These are phyloP conservation scores for Stevia rebaudiana DNA, from an alignment of 140 eudicot genomes.

Conservation along the genomic window DNA sequence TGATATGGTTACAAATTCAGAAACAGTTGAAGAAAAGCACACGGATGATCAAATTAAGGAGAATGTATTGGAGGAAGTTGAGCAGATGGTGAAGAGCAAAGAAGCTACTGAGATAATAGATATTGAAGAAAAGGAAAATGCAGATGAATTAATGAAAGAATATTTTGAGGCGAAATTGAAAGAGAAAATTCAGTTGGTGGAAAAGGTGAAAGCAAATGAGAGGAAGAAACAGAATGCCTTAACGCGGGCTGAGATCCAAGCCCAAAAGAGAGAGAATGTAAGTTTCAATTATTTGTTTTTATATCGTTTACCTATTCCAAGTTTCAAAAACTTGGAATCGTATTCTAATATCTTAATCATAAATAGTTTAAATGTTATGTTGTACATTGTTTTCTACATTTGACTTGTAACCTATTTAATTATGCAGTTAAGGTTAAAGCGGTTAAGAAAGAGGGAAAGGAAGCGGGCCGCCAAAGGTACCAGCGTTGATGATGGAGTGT, in stretches of 20 bases:
- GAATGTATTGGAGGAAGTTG: slow-evolving; percentile 27
- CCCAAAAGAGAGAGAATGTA: slow-evolving; percentile 61
- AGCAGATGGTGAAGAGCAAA: slow-evolving; percentile 1
- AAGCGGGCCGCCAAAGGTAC: slow-evolving; percentile 26
- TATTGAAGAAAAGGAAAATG: slow-evolving; percentile 24
- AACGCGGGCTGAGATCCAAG: slow-evolving; percentile 39
- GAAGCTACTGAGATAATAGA: slow-evolving; percentile 12
- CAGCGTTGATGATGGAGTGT: slow-evolving; percentile 19
- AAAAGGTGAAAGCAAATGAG: slow-evolving; percentile 47
- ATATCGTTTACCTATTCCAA: background rate
- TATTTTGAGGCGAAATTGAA: slow-evolving; percentile 43
- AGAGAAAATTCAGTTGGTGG: slow-evolving; percentile 48
- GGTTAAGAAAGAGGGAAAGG: slow-evolving; percentile 51
- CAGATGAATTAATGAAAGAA: slow-evolving; percentile 25
- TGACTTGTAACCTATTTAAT: too few species aligned
- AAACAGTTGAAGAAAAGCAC: slow-evolving; percentile 13
- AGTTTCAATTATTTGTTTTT: background rate
- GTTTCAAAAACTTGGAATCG: too few species aligned
- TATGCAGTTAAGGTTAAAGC: slow-evolving; percentile 55
- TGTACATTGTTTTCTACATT: too few species aligned
- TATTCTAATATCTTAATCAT: too few species aligned
- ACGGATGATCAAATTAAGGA: background rate
- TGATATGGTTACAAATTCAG: slow-evolving; percentile 17
- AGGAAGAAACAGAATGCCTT: slow-evolving; percentile 42
- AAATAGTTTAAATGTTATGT: too few species aligned